Evolutionary conservation across 1,139 yeast genomes (phyloP).

Genomic region (Diutina siamensis): DNA sequence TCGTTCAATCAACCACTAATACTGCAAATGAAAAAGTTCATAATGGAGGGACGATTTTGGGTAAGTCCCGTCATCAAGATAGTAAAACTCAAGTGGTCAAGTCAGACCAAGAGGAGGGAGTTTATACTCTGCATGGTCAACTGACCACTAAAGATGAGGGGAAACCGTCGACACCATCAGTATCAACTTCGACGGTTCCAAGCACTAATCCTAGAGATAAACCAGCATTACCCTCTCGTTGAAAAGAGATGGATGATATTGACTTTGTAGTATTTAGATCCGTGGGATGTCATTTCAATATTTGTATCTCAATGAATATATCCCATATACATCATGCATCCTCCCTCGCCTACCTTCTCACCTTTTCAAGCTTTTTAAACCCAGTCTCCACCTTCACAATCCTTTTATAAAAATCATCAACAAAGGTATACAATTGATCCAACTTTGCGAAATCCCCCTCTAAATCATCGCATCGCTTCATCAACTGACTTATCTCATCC

Average conservation of each 20-base stretch:
- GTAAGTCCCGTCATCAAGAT: too few species aligned
- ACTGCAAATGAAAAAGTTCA: constrained; percentile 13
- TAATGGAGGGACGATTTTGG: constrained; percentile 9
- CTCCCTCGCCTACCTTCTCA: too few species aligned
- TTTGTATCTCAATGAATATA: too few species aligned
- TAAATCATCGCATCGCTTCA: constrained; percentile 41
- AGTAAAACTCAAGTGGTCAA: too few species aligned
- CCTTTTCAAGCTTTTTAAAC: neutral
- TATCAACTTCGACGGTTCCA: too few species aligned
- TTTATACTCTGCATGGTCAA: neutral
- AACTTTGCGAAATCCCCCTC: constrained; percentile 56
- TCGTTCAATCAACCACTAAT: too few species aligned
- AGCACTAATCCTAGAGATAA: neutral
- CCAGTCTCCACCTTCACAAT: constrained; percentile 11
- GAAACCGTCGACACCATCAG: too few species aligned
- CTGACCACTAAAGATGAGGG: too few species aligned
- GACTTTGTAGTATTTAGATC: too few species aligned
- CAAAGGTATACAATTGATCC: constrained; percentile 48
- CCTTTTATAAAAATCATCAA: constrained; percentile 25
- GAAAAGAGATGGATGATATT: too few species aligned
- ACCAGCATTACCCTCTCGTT: neutral
- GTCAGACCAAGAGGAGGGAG: neutral
- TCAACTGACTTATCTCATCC: constrained; percentile 26
- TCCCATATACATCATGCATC: too few species aligned
- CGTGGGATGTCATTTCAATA: too few species aligned